Evolutionary conservation across 441 rosid species (phyloP).

Genomic region (Erodium texanum): DNA sequence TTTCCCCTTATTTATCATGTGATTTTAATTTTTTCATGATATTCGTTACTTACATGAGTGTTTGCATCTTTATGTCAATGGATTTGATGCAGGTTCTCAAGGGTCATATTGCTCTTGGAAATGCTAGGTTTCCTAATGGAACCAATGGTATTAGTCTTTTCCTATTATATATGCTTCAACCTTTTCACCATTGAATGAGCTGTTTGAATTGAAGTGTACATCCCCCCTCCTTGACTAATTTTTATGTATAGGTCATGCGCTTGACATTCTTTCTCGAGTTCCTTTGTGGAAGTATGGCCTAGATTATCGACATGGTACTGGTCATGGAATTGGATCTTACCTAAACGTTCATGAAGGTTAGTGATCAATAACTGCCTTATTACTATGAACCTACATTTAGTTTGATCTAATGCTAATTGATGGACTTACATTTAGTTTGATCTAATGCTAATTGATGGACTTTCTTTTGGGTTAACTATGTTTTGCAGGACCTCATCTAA

Average conservation of each 20-base stretch:
- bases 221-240: slow-evolving; percentile 8
- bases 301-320: slow-evolving; percentile 94
- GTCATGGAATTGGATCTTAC: slow-evolving; percentile 96
- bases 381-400: slow-evolving; percentile 2
- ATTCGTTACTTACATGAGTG: neutral
- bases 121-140: slow-evolving; percentile 82
- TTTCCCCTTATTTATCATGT: neutral
- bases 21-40: neutral
- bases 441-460: slow-evolving; percentile 11
- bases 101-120: slow-evolving; percentile 85
- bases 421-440: slow-evolving; percentile 6
- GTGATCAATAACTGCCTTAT: slow-evolving; percentile 16
- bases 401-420: slow-evolving; percentile 10
- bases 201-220: neutral
- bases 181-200: slow-evolving; percentile 1
- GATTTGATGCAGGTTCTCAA: slow-evolving; percentile 54
- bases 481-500: slow-evolving; percentile 75
- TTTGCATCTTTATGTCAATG: neutral
- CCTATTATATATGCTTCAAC: slow-evolving; percentile 1
- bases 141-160: slow-evolving; percentile 49
- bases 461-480: slow-evolving; percentile 9
- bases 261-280: slow-evolving; percentile 86
- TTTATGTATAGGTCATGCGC: slow-evolving; percentile 50
- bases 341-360: slow-evolving; percentile 91
- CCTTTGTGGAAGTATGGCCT: slow-evolving; percentile 90